Percentiles rank a stretch among this genome's conserved stretches.
Evolutionary conservation across 164 flowering plant genomes (phyloP).

Genomic region (Umbellularia californica): DNA sequence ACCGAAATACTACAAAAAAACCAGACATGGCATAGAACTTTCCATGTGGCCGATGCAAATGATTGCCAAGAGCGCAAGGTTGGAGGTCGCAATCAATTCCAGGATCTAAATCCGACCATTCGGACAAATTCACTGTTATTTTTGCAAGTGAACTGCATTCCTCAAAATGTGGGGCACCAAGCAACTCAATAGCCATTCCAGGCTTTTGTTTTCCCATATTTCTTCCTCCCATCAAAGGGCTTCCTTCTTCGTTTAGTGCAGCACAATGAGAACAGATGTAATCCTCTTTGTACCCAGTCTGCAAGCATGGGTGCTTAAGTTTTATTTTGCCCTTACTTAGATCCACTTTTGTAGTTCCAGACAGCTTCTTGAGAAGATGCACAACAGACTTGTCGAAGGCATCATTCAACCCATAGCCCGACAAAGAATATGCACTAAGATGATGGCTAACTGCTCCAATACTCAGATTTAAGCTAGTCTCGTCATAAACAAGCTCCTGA

Average conservation of each 20-base stretch:
- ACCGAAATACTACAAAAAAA: conserved; percentile 86
- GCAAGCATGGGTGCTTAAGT: conserved; percentile 86
- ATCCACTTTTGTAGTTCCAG: conserved; percentile 29
- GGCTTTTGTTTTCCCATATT: conserved; percentile 37
- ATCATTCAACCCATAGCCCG: conserved; percentile 96
- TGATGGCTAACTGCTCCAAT: conserved; percentile 77
- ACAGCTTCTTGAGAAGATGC: conserved; percentile 54
- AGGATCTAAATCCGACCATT: conserved; percentile 65
- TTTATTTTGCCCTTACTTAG: conserved; percentile 45
- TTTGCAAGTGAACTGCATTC: conserved; percentile 78
- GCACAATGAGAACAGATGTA: conserved; percentile 70
- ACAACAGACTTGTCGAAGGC: conserved; percentile 92
- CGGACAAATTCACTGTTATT: conserved; percentile 74
- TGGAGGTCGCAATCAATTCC: conserved; percentile 78
- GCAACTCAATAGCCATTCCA: conserved; percentile 48
- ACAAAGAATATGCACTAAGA: conserved; percentile 89
- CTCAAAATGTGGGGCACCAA: conserved; percentile 85
- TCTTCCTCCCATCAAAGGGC: conserved; percentile 40
- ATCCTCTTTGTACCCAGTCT: conserved; percentile 66
- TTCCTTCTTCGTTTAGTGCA: conserved; percentile 42
- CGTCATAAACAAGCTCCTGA: conserved; percentile 34
- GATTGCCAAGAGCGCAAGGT: conserved; percentile 77
- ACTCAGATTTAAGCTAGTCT: conserved; percentile 63
- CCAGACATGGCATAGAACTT: conserved; percentile 93
- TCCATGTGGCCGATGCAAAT: conserved; percentile 69